These are phyloP conservation scores for Mortierella alpina DNA, from an alignment of 192 early-diverging fungal genomes.

Conservation along the genomic window DNA sequence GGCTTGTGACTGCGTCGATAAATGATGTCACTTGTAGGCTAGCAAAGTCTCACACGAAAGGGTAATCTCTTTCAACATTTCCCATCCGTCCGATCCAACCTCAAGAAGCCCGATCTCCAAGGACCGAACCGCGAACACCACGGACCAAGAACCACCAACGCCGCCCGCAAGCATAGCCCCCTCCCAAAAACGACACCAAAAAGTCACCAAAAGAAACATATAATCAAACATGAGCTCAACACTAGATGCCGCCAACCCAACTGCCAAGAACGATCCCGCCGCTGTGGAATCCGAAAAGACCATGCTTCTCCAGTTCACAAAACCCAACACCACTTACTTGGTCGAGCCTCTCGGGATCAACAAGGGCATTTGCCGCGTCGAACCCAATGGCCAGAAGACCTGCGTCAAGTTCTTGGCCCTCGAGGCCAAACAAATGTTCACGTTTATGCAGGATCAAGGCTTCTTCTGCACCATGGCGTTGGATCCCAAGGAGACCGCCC, in stretches of 20 bases:
- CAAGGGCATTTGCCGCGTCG: slow-evolving; percentile 46
- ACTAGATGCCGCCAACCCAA: slow-evolving; percentile 47
- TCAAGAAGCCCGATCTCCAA: not conserved
- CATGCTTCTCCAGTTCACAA: slow-evolving; percentile 40
- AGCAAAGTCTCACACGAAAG: too few relatives aligned
- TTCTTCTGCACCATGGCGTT: slow-evolving; percentile 50
- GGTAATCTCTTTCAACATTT: too few relatives aligned
- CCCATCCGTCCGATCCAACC: not conserved
- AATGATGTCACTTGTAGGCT: too few relatives aligned
- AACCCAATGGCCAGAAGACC: slow-evolving; percentile 50
- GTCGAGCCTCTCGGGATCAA: slow-evolving; percentile 51
- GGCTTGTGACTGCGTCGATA: too few relatives aligned
- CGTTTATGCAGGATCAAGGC: slow-evolving; percentile 52
- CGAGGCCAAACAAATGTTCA: slow-evolving; percentile 54
- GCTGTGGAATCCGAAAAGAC: slow-evolving; percentile 49
- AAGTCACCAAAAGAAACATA: not conserved
- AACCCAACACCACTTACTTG: slow-evolving; percentile 42
- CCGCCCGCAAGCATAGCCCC: not conserved
- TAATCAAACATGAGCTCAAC: slow-evolving; percentile 32
- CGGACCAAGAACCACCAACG: not conserved
- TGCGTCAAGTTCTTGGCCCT: slow-evolving; percentile 51
- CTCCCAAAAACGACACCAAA: not conserved
- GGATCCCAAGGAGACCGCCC: slow-evolving; percentile 43
- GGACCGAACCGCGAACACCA: not conserved
- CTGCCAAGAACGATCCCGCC: slow-evolving; percentile 34